Conservation (phyloP, 2,329 filamentous ascomycete species). For the Stemphylium lycopersici region DNA sequence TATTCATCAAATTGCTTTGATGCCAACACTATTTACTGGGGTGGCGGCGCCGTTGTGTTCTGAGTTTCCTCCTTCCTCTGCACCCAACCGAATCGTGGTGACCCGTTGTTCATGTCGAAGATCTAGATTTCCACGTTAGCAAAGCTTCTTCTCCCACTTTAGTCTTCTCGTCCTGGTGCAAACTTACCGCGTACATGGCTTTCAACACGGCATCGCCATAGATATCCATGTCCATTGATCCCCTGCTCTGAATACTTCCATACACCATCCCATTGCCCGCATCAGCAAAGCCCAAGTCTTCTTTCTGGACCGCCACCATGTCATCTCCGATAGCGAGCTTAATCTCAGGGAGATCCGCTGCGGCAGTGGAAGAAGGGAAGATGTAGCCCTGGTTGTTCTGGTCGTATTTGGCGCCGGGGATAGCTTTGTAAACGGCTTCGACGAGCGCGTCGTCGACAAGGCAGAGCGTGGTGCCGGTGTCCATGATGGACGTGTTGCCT, state of each 20-base stretch:
- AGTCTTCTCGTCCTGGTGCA: background rate
- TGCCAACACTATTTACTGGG: background rate
- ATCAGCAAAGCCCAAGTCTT: slow-evolving; percentile 34
- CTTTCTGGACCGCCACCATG: slow-evolving; percentile 29
- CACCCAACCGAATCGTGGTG: slow-evolving; percentile 25
- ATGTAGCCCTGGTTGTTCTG: slow-evolving; percentile 59
- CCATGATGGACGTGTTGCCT: slow-evolving; percentile 58
- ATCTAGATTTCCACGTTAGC: slow-evolving; percentile 15
- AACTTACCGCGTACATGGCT: slow-evolving; percentile 30
- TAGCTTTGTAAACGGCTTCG: slow-evolving; percentile 63
- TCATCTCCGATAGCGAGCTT: slow-evolving; percentile 30
- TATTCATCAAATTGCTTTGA: background rate
- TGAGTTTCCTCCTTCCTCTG: slow-evolving; percentile 29
- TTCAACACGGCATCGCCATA: slow-evolving; percentile 31
- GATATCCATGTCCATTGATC: slow-evolving; percentile 31
- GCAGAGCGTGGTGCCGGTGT: slow-evolving; percentile 72
- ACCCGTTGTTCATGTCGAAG: slow-evolving; percentile 33
- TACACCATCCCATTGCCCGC: slow-evolving; percentile 29
- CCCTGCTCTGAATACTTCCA: slow-evolving; percentile 30
- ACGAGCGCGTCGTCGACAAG: slow-evolving; percentile 62
- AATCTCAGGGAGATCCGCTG: slow-evolving; percentile 20
- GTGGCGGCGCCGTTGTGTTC: slow-evolving; percentile 25
- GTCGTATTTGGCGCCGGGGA: slow-evolving; percentile 59
- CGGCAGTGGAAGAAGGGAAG: slow-evolving; percentile 52
- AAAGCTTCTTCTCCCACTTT: background rate